These are phyloP conservation scores for Hirschfeldia incana DNA, from an alignment of 345 rosid genomes.

Conservation along the genomic window DNA sequence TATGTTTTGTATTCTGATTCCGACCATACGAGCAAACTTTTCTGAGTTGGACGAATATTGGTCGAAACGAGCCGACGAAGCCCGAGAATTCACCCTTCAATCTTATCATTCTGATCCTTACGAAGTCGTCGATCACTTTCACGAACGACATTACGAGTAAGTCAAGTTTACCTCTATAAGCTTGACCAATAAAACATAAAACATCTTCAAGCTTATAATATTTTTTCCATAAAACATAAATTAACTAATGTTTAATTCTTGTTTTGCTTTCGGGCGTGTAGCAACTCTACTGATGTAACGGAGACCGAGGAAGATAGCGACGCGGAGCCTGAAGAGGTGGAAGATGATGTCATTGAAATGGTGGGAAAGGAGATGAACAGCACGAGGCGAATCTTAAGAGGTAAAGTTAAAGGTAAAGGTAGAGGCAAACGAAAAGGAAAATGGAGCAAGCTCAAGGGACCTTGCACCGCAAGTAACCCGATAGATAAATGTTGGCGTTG, in stretches of 20 bases:
- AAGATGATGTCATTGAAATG: conserved; percentile 47
- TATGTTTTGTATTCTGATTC: conserved; percentile 34
- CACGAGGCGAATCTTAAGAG: conserved; percentile 53
- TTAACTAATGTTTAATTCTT: conserved; percentile 12
- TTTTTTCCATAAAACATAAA: no score
- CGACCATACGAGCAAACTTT: conserved; percentile 39
- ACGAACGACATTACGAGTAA: conserved; percentile 49
- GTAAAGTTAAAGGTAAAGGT: conserved; percentile 2
- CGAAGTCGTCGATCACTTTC: conserved; percentile 48
- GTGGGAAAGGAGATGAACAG: conserved; percentile 49
- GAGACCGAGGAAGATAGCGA: neutral
- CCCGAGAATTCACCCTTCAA: conserved; percentile 37
- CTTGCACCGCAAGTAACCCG: conserved; percentile 75
- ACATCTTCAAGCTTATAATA: no score
- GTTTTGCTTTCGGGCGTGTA: conserved; percentile 21
- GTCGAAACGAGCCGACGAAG: conserved; percentile 46
- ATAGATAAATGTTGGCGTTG: conserved; percentile 92
- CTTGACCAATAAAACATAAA: neutral
- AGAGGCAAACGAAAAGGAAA: conserved; percentile 17
- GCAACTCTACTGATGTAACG: conserved; percentile 39
- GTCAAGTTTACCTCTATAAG: conserved; percentile 14
- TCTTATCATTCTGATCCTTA: conserved; percentile 59
- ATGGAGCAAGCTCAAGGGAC: conserved; percentile 44
- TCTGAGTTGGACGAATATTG: conserved; percentile 60
- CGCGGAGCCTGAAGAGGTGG: conserved; percentile 11